phyloP scores from a whole-genome alignment of 2,329 filamentous ascomycete genomes.

The Coniochaeta prunicola region DNA sequence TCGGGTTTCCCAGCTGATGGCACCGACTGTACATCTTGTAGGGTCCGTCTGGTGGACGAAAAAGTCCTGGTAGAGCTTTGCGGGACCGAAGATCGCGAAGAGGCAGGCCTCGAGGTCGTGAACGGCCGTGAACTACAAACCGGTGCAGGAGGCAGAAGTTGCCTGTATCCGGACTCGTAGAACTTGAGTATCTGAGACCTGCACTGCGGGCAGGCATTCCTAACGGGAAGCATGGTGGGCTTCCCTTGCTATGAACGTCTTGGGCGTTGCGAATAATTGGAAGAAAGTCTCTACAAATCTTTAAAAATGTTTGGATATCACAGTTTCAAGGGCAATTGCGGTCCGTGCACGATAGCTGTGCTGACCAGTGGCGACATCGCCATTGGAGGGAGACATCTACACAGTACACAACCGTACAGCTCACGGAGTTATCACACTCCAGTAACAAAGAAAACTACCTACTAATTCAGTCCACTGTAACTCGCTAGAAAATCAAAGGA shows the following conservation, averaged over 20 bases:
- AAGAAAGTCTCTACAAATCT: background rate
- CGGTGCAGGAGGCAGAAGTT: conserved; percentile 10
- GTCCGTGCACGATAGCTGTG: background rate
- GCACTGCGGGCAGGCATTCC: conserved; percentile 29
- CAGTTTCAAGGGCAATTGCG: background rate
- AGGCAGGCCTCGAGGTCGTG: background rate
- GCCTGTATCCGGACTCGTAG: conserved; percentile 26
- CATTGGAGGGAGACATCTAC: background rate
- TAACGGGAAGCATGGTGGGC: conserved; percentile 28
- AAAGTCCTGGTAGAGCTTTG: conserved; percentile 10
- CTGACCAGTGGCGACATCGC: background rate
- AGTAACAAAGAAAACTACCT: background rate
- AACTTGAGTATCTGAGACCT: conserved; percentile 27
- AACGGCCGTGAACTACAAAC: conserved; percentile 9
- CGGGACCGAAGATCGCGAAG: conserved; percentile 4
- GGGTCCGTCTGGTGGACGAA: conserved; percentile 10
- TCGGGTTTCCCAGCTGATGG: background rate
- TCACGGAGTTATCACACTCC: background rate
- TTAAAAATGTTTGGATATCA: background rate
- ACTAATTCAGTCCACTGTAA: background rate
- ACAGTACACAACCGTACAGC: background rate
- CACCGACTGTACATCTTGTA: conserved; percentile 5
- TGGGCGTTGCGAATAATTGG: background rate
- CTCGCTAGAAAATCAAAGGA: background rate
- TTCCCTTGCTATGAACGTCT: background rate